Conservation (phyloP, 768 basidiomycete genomes). For the Leucocoprinus sp. region DNA sequence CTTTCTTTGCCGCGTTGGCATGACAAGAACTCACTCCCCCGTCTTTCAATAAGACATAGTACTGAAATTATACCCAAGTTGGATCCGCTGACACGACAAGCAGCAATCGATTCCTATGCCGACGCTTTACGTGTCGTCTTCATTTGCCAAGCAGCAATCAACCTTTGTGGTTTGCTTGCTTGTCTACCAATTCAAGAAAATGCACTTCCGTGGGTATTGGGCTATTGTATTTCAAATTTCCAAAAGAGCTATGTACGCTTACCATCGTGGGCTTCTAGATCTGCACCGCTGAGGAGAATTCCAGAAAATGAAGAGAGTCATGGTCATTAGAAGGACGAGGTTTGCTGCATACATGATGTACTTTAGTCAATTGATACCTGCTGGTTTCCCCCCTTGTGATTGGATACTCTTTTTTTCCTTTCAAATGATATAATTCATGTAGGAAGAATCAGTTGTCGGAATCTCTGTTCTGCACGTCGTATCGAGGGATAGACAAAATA, state of each 20-base stretch:
- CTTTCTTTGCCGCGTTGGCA: conserved; percentile 6
- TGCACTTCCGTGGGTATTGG: conserved; percentile 43
- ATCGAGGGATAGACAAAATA: too few species aligned
- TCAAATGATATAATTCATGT: too few species aligned
- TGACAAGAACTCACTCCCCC: not conserved
- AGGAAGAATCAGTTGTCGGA: not conserved
- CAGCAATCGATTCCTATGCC: conserved; percentile 71
- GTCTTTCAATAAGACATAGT: conserved; percentile 44
- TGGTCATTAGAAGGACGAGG: conserved; percentile 19
- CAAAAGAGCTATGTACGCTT: not conserved
- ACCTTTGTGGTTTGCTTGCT: conserved; percentile 56
- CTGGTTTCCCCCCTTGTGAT: too few species aligned
- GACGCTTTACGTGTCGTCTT: conserved; percentile 77
- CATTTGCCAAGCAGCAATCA: conserved; percentile 66
- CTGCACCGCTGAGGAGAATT: conserved; percentile 52
- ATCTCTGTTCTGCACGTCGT: too few species aligned
- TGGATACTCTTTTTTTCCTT: not conserved
- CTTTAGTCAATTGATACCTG: conserved; percentile 14
- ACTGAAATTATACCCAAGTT: conserved; percentile 65
- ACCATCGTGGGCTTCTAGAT: conserved; percentile 28
- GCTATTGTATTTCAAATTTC: not conserved
- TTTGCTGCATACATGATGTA: conserved; percentile 21
- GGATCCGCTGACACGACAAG: conserved; percentile 41
- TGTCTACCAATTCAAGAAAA: conserved; percentile 75
- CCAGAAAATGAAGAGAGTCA: conserved; percentile 31